Evolutionary conservation across 176 grass and related monocot species (phyloP), one percentile per base, ranked within the genome.

Genomic region (Metroxylon sagu): DNA sequence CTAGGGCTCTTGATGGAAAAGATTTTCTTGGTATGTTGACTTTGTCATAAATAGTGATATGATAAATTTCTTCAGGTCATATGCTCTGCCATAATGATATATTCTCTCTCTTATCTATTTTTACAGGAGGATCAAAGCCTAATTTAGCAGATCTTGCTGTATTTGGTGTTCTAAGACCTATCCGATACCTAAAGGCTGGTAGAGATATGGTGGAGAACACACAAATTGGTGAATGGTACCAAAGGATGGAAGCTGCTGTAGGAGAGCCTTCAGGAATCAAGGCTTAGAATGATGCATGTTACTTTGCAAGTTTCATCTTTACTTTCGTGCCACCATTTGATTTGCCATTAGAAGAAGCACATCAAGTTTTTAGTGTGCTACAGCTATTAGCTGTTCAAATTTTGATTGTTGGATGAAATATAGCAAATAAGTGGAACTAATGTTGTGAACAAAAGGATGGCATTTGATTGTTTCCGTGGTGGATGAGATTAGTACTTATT

Each of bases 131-230:
- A 48, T 72, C 86, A 43, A 91, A 83, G 62, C 92, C 92, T 21
- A 97, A 97, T 70, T 76, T 97, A 66, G 92, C 92, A 18, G 92
- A 97, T 65, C 80, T 97, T 29, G 86, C 92, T 6, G 92, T 85
- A 12, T 97, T 91, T 5, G 92, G 92, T 66, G 92, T 97, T 57
- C 55, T 97, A 30, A 97, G 92, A 55, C 92, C 92, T 12, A 91
- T 97, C 43, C 65, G 87, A 52, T 76, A 91, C 71, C 57, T 97
- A 59, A 80, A 76, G 72, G 18, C 92, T 53, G 92, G 87, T 43
- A 97, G 70, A 65, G 92, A 97, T 50, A 88, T 97, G 87, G 87
- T 91, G 64, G 92, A 87, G 48, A 77, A 97, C 35, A 97, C 92
- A 48, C 17, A 85, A 14, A 91, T 97, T 50, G 84, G 83, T 18